Base-by-base conservation (phyloP, 1,284 basidiomycete genomes). In the Fomes fomentarius region DNA sequence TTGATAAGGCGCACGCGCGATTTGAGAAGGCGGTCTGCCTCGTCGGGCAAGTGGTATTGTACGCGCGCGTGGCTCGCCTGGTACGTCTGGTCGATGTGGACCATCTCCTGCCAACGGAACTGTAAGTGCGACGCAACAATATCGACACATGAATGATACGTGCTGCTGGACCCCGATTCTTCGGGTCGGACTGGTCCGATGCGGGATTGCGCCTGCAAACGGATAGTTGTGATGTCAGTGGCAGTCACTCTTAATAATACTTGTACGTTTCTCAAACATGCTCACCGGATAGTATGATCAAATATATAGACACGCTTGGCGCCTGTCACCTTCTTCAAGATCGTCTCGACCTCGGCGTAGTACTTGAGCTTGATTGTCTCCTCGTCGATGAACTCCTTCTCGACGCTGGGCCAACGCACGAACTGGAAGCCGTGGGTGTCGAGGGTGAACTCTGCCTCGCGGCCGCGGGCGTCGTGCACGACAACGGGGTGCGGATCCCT, bases 61-160 rank as follows among this genome's bases (percentile, higher is more conserved):
- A 85, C 82, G 14, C 82, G 80, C 2, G 68, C 70, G n/a, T 76
- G 67, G 12, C 78, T 70, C 1, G 82, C 76, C 7, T 69, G 61
- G 34, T 71, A 73, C 0, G 83, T 83, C 66, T 86, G 84, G 65
- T 86, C 84, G 50, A 83, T 76, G 60, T 85, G 84, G 0, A 78
- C 78, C 35, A 61, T 63, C 47, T 63, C 59, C 69, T 68, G 47
- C n/a, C 39, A 0, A 15, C 22, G 4, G 21, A 9, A 7, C 19
- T n/a, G n/a, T n/a, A n/a, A n/a, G n/a, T n/a, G n/a, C n/a, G n/a
- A n/a, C n/a, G n/a, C n/a, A n/a, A n/a, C n/a, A n/a, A n/a, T n/a
- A n/a, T n/a, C n/a, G n/a, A n/a, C n/a, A n/a, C n/a, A 4, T n/a
- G 25, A 25, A n/a, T 54, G n/a, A 25, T 21, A 60, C 69, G 50